Percentiles rank a stretch among this genome's conserved stretches.
phyloP scores from a whole-genome alignment of 2,329 filamentous ascomycete genomes.

The Aspergillus sp. region DNA sequence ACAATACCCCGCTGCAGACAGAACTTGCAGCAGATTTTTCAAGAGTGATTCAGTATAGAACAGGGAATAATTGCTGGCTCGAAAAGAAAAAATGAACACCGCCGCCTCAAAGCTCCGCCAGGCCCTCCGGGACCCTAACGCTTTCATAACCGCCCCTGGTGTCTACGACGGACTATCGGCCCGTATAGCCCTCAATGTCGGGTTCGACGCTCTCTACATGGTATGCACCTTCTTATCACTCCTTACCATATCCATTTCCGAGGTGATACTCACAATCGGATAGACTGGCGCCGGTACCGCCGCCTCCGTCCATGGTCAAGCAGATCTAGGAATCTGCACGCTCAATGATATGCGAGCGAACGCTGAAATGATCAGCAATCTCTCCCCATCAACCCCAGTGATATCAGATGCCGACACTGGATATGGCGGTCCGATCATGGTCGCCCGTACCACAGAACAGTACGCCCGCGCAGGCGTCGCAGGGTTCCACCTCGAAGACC shows the following conservation, averaged over 20 bases:
- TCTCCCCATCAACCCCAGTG: slow-evolving; percentile 50
- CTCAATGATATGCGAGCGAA: slow-evolving; percentile 55
- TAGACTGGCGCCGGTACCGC: slow-evolving; percentile 54
- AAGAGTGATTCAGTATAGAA: background rate
- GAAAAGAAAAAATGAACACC: slow-evolving; percentile 13
- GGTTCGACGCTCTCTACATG: slow-evolving; percentile 55
- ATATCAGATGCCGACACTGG: slow-evolving; percentile 58
- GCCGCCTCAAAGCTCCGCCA: slow-evolving; percentile 35
- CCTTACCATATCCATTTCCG: background rate
- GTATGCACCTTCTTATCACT: slow-evolving; percentile 25
- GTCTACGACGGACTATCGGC: slow-evolving; percentile 55
- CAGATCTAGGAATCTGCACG: slow-evolving; percentile 53
- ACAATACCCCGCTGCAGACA: background rate
- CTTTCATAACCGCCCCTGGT: slow-evolving; percentile 48
- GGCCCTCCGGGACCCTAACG: slow-evolving; percentile 31
- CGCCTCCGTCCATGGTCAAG: slow-evolving; percentile 49
- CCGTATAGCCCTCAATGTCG: slow-evolving; percentile 48
- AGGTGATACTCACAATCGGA: background rate
- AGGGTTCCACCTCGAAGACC: slow-evolving; percentile 59
- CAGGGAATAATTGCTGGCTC: background rate
- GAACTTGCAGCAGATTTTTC: background rate
- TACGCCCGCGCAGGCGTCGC: slow-evolving; percentile 57
- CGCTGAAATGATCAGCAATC: slow-evolving; percentile 55
- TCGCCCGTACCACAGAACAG: slow-evolving; percentile 50
- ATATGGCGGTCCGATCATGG: slow-evolving; percentile 52